Conservation (phyloP, 1,284 basidiomycete species). For the Paramarasmius palmivorus region DNA sequence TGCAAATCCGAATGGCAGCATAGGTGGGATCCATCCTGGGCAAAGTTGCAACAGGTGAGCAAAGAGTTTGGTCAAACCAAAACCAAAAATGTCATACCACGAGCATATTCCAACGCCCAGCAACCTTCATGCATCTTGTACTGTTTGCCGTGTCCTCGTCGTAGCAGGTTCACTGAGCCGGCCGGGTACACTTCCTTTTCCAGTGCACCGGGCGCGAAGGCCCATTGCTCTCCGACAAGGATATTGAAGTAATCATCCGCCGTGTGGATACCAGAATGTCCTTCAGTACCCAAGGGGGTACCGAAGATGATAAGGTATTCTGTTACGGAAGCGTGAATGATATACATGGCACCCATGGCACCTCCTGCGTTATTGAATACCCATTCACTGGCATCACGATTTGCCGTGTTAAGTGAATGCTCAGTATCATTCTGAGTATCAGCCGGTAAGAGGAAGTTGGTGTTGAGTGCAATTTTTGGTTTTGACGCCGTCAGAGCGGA, state of each 20-base stretch:
- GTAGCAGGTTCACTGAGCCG: slow-evolving; percentile 85
- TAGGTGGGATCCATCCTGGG: slow-evolving; percentile 85
- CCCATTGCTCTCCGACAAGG: slow-evolving; percentile 90
- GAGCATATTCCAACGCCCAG: slow-evolving; percentile 93
- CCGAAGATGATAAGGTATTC: slow-evolving; percentile 97
- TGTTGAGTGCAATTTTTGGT: slow-evolving; percentile 53
- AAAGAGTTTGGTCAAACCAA: too few species aligned
- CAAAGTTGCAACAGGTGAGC: slow-evolving; percentile 3
- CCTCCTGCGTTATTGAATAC: slow-evolving; percentile 98
- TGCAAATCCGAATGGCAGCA: slow-evolving; percentile 91
- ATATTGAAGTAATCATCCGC: slow-evolving; percentile 99
- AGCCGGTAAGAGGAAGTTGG: slow-evolving; percentile 31
- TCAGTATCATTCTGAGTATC: too few species aligned
- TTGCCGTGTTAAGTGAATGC: too few species aligned
- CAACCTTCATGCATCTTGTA: slow-evolving; percentile 97
- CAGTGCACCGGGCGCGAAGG: slow-evolving; percentile 79
- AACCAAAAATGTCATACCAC: slow-evolving; percentile 53
- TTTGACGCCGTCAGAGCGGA: too few species aligned
- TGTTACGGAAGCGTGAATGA: slow-evolving; percentile 92
- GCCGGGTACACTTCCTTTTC: slow-evolving; percentile 83
- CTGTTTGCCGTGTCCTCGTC: slow-evolving; percentile 86
- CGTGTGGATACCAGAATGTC: slow-evolving; percentile 91
- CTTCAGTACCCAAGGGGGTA: slow-evolving; percentile 94
- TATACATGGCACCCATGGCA: slow-evolving; percentile 98
- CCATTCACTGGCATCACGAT: slow-evolving; percentile 67